Evolutionary conservation across 169 alveolate genomes (phyloP), one percentile per base, ranked within the genome.

Genomic region (Ichthyophthirius multifiliis): DNA sequence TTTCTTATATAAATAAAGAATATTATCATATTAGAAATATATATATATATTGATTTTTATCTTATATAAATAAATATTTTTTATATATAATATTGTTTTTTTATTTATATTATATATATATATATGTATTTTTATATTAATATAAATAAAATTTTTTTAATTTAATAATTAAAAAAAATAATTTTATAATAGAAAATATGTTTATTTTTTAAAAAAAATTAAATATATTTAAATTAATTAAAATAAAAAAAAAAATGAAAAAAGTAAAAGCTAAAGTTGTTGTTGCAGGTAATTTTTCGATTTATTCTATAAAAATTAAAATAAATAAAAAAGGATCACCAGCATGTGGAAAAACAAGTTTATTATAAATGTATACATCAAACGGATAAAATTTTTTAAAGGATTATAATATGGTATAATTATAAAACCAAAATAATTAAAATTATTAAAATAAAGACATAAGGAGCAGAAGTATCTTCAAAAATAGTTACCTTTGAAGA

Each of bases 401-500:
- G 31, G 71, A 55, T 27, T 55, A 55, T 27, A 55, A 55, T 55
- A 55, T 55, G 71, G 71, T 55, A 27, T 12, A 4, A 27, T 18
- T n/a, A 15, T 27, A 32, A 27, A 46, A 20, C 23, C 10, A 46
- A 46, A 20, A 1, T 6, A 9, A 4, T 4, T 46, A 20, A 27
- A 27, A 10, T 7, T 18, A 4, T 1, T 2, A 55, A 55, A 27
- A 55, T 27, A 55, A 3, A 55, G 71, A 55, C 71, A 13, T 55
- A 55, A 55, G 71, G 43, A 27, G 71, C 71, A 20, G 71, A 55
- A 55, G 39, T 55, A 15, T 55, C 71, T 6, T 55, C 71, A 3
- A 55, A 55, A 55, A 55, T 55, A 13, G 31, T 55, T 27, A 34
- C 71, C 2, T 55, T 55, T 55, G 32, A 34, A 27, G 71, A 55